Conservation (phyloP, 306 rosid species). For the Castanea crenata region DNA sequence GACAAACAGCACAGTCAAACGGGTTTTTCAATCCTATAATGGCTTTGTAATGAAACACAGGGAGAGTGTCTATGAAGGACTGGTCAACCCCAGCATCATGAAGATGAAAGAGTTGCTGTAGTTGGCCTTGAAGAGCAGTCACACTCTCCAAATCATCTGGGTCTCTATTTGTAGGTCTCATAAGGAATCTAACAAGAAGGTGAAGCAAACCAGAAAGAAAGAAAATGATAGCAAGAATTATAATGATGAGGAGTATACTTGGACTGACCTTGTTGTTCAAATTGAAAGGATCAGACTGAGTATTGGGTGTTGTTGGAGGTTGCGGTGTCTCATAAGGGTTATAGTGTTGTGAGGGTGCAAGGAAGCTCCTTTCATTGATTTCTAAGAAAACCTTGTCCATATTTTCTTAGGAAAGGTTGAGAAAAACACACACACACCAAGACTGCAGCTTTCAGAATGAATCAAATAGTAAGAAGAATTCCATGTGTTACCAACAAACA, state of each 20-base stretch:
- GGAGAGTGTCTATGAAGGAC: slow-evolving; percentile 83
- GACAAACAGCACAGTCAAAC: slow-evolving; percentile 92
- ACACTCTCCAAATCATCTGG: slow-evolving; percentile 62
- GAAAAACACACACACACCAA: slow-evolving; percentile 20
- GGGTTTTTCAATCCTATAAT: slow-evolving; percentile 82
- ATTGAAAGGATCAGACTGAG: slow-evolving; percentile 44
- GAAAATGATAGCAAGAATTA: slow-evolving; percentile 78
- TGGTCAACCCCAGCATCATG: slow-evolving; percentile 98
- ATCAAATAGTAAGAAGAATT: slow-evolving; percentile 5
- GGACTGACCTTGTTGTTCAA: slow-evolving; percentile 69
- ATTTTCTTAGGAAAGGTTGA: slow-evolving; percentile 2
- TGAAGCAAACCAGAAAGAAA: slow-evolving; percentile 91
- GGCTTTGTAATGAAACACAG: slow-evolving; percentile 77
- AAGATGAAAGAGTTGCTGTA: slow-evolving; percentile 90
- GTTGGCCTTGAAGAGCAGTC: slow-evolving; percentile 86
- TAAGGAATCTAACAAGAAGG: slow-evolving; percentile 75
- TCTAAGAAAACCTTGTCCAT: slow-evolving; percentile 35
- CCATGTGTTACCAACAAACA: background rate
- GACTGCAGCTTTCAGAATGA: slow-evolving; percentile 33
- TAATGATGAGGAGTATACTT: slow-evolving; percentile 64
- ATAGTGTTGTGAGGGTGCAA: slow-evolving; percentile 40
- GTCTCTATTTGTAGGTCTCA: slow-evolving; percentile 61
- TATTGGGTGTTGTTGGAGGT: slow-evolving; percentile 21
- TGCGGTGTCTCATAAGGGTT: slow-evolving; percentile 34
- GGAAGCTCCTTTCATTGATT: slow-evolving; percentile 21